Percentiles rank a stretch among this genome's conserved stretches.
These are phyloP conservation scores for Suhomyces emberorum DNA, from an alignment of 805 yeast genomes.

Conservation along the genomic window DNA sequence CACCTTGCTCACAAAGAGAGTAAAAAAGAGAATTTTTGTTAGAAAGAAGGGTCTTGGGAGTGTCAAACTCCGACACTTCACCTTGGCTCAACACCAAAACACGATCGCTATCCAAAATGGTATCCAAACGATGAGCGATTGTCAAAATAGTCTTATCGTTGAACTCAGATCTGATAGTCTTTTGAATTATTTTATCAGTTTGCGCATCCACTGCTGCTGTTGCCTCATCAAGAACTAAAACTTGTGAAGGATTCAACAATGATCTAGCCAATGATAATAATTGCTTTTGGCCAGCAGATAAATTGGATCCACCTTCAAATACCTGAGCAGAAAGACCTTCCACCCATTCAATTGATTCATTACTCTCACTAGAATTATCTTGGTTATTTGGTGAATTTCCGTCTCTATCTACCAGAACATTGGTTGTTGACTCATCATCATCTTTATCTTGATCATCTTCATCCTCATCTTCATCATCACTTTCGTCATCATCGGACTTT, in stretches of 20 bases:
- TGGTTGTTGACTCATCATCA: not conserved
- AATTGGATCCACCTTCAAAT: slow-evolving; percentile 23
- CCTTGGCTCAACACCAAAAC: slow-evolving; percentile 23
- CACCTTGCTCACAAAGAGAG: slow-evolving; percentile 12
- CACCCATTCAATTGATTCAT: slow-evolving; percentile 7
- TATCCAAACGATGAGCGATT: slow-evolving; percentile 26
- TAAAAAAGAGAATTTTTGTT: slow-evolving; percentile 7
- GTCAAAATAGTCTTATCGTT: slow-evolving; percentile 24
- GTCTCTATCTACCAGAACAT: too few species aligned
- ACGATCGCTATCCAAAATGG: slow-evolving; percentile 26
- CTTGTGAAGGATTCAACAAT: slow-evolving; percentile 14
- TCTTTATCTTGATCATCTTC: not conserved
- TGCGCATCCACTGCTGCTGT: slow-evolving; percentile 35
- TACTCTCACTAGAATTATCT: slow-evolving; percentile 1
- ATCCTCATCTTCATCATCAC: not conserved
- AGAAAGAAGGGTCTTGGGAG: slow-evolving; percentile 7
- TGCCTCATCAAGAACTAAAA: slow-evolving; percentile 23
- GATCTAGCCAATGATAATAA: slow-evolving; percentile 23
- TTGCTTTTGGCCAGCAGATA: slow-evolving; percentile 24
- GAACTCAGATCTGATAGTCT: slow-evolving; percentile 22
- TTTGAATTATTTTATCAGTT: slow-evolving; percentile 25
- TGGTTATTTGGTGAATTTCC: slow-evolving; percentile 15
- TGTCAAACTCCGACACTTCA: slow-evolving; percentile 19
- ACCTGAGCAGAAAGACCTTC: slow-evolving; percentile 16
- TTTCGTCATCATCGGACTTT: slow-evolving; percentile 2